Base-by-base conservation (phyloP, 2,329 filamentous ascomycete genomes). In the Lachnellula arida region DNA sequence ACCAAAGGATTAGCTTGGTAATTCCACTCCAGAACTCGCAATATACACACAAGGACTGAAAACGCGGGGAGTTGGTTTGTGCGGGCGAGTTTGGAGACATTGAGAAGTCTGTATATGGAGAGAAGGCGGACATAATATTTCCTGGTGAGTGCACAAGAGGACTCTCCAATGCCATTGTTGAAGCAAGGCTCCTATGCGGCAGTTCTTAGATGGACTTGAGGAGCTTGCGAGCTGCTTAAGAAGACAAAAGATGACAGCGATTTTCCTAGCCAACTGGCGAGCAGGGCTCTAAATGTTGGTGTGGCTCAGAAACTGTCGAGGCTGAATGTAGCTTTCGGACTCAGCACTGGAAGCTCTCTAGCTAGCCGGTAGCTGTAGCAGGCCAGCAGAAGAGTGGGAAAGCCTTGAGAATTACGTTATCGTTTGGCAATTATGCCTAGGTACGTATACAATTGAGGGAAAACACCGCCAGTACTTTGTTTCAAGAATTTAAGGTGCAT, bases 91-190 rank as follows among this genome's bases (percentile, higher is more conserved):
- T 79, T 47, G 79, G 75, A 12, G 80, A 76, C 54, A 79, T 65
- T 50, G 81, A 78, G 74, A 84, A 81, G 49, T 84, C 77, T 60
- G 77, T 75, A 61, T 77, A 77, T 48, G 76, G 73, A 55, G 79
- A 79, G 63, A 81, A 81, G 58, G 74, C 70, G 53, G 80, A 78
- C 71, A 79, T 75, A 63, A 81, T 72, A 71, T 75, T 81, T 68
- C 79, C 81, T 57, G 81, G 81, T 59, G 85, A 87, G 59, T 82
- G 81, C 67, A 83, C 76, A 65, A 88, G 70, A 58, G 84, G 83
- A 67, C 78, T 82, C 73, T 83, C 79, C 69, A 85, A 75, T 70
- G 81, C 81, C 81, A 84, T 84, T 54, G 52, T 64, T 56, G 54
- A 53, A 46, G 53, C 51, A 39, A 62, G 58, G 56, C 61, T 62